These are phyloP conservation scores for Thermothelomyces thermophilus DNA, from an alignment of 2,329 filamentous ascomycete genomes.

Conservation along the genomic window DNA sequence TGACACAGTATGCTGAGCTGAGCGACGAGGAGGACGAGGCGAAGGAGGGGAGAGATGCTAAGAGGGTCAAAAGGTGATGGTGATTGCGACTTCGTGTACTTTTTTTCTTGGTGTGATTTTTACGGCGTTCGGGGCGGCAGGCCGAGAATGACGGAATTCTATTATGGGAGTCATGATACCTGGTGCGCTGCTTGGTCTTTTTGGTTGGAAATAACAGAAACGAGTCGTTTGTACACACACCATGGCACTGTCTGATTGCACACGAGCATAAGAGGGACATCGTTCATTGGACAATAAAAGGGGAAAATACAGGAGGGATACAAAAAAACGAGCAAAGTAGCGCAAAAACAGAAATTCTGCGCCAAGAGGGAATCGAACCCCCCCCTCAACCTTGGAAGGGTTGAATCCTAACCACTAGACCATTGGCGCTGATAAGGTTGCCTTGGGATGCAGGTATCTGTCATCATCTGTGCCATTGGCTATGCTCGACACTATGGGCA, in stretches of 20 bases:
- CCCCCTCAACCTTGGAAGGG: constrained; percentile 21
- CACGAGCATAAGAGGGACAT: no score
- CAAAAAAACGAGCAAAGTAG: background rate
- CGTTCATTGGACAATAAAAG: background rate
- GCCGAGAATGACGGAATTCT: background rate
- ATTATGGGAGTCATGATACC: background rate
- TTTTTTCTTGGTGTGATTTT: no score
- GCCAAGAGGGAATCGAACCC: constrained; percentile 21
- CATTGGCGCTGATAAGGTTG: constrained; percentile 13
- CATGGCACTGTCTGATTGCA: no score
- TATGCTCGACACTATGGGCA: no score
- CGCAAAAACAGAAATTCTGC: background rate
- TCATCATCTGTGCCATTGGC: background rate
- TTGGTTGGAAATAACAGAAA: no score
- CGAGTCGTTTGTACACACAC: no score
- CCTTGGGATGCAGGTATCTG: background rate
- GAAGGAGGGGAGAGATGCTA: constrained; percentile 61
- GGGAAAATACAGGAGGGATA: background rate
- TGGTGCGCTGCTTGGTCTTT: no score
- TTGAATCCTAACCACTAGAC: constrained; percentile 23
- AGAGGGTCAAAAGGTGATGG: constrained; percentile 48
- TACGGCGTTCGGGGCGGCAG: background rate
- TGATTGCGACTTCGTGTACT: no score
- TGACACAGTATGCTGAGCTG: constrained; percentile 82
- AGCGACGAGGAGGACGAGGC: constrained; percentile 73